A percentile compares a stretch with the other conserved stretches of the same genome.
phyloP scores from a whole-genome alignment of 805 yeast species.

The Zygotorulaspora florentina region DNA sequence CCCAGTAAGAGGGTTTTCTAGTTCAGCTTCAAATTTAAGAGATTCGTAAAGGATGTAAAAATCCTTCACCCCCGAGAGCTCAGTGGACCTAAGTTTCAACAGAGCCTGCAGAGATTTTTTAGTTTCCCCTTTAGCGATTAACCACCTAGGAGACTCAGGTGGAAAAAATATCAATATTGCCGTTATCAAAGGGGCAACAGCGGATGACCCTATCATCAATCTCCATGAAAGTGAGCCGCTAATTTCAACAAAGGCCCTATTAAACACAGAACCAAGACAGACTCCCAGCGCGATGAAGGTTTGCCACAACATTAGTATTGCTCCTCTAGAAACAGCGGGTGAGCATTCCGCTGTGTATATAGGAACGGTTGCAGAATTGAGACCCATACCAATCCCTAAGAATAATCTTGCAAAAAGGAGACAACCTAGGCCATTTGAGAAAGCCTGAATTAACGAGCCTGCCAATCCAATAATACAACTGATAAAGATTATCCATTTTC shows the following conservation, averaged over 20 bases:
- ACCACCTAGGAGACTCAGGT: constrained; percentile 74
- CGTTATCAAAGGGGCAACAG: constrained; percentile 47
- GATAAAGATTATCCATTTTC: constrained; percentile 57
- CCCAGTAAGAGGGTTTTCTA: constrained; percentile 44
- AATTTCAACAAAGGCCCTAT: constrained; percentile 62
- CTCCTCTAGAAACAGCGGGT: constrained; percentile 61
- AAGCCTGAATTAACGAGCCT: constrained; percentile 63
- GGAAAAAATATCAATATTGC: constrained; percentile 39
- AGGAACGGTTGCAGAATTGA: constrained; percentile 73
- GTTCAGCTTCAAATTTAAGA: constrained; percentile 35
- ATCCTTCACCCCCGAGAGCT: constrained; percentile 52
- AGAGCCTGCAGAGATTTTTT: constrained; percentile 48
- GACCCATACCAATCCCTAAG: constrained; percentile 64
- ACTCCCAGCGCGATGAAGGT: constrained; percentile 70
- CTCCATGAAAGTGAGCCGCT: constrained; percentile 58
- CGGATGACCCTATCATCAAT: constrained; percentile 71
- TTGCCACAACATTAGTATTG: constrained; percentile 64
- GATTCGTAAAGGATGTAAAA: constrained; percentile 31
- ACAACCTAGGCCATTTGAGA: constrained; percentile 57
- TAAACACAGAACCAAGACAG: constrained; percentile 68
- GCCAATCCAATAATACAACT: constrained; percentile 53
- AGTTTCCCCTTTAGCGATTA: constrained; percentile 47
- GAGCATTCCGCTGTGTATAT: constrained; percentile 77
- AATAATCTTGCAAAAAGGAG: constrained; percentile 62
- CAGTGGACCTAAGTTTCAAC: constrained; percentile 43